Evolutionary conservation across 257 asterid genomes (phyloP), one percentile per base, ranked within the genome.

Genomic region (Nicotiana paniculata): DNA sequence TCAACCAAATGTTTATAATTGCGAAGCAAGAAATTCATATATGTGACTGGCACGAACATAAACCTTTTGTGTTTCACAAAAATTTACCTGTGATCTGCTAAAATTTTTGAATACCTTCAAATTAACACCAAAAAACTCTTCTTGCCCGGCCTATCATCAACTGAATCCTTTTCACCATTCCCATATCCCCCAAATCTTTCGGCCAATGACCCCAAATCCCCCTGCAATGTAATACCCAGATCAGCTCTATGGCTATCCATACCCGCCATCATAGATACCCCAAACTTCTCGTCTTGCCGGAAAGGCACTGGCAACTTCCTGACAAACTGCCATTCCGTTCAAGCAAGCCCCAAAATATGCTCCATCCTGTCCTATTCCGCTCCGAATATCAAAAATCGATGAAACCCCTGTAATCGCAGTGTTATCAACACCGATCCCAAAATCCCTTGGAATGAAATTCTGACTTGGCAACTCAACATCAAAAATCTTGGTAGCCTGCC

Each of bases 361-460:
- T 84, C 98, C 98, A 21, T 91, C 98, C 85, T 92, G 98, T 21
- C 99, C 98, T 78, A 96, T 90, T 85, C 83, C 91, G 88, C 88
- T 90, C 90, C 99, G 98, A 62, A 96, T 93, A 77, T 94, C 98
- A 55, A 96, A 88, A 59, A 96, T 90, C 4, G 98, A 95, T 4
- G 94, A 88, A 69, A 93, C 98, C 13, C 97, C 97, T 77, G 88
- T 88, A 58, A 88, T 84, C 5, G 94, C 81, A 0, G 96, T 89
- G 67, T 75, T 90, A 77, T 93, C 95, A 4, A 93, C 87, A n/a
- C 90, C 83, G 30, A 90, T 85, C 76, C 95, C 94, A 64, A 93
- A 90, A 32, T 96, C 97, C 48, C 69, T 84, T 8, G 87, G 89
- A 5, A 88, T 90, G 26, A 96, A 93, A 90, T 72, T 92, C 79